Evolutionary conservation across 306 rosid genomes (phyloP).

Genomic region (Betula pendula): DNA sequence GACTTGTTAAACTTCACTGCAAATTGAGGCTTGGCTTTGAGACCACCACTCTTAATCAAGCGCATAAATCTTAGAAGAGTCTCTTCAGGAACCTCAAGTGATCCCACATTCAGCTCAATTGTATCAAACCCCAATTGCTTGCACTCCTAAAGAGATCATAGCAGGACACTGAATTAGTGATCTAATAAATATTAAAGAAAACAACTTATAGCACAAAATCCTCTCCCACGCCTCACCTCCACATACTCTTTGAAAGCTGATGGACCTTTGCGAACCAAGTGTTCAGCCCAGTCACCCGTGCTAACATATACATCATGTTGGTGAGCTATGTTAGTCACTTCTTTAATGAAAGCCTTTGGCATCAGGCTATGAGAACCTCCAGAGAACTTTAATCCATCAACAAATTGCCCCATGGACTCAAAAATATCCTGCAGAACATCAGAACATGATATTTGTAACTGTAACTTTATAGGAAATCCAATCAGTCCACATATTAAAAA

Average conservation of each 20-base stretch:
- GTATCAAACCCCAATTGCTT: slow-evolving; percentile 86
- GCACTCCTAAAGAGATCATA: slow-evolving; percentile 58
- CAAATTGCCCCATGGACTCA: slow-evolving; percentile 74
- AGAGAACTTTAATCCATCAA: slow-evolving; percentile 82
- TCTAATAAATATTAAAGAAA: not conserved
- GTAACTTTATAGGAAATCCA: not conserved
- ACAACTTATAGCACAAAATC: not conserved
- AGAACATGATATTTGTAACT: slow-evolving; percentile 14
- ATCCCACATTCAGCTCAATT: slow-evolving; percentile 68
- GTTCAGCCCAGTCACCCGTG: slow-evolving; percentile 94
- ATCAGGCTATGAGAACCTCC: slow-evolving; percentile 86
- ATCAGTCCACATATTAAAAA: not conserved
- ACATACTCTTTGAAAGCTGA: slow-evolving; percentile 69
- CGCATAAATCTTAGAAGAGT: slow-evolving; percentile 75
- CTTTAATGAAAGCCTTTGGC: slow-evolving; percentile 63
- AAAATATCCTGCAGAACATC: slow-evolving; percentile 61
- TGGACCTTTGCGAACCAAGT: slow-evolving; percentile 63
- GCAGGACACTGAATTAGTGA: not conserved
- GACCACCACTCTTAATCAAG: slow-evolving; percentile 72
- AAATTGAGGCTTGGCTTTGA: slow-evolving; percentile 76
- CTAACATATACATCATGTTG: slow-evolving; percentile 79
- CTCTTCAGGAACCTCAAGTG: slow-evolving; percentile 82
- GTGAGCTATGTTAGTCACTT: slow-evolving; percentile 80
- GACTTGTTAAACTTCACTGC: slow-evolving; percentile 73
- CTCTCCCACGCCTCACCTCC: slow-evolving; percentile 50